Base-by-base conservation (phyloP, 352 stramenopile species). In the Globisporangium perplexum region DNA sequence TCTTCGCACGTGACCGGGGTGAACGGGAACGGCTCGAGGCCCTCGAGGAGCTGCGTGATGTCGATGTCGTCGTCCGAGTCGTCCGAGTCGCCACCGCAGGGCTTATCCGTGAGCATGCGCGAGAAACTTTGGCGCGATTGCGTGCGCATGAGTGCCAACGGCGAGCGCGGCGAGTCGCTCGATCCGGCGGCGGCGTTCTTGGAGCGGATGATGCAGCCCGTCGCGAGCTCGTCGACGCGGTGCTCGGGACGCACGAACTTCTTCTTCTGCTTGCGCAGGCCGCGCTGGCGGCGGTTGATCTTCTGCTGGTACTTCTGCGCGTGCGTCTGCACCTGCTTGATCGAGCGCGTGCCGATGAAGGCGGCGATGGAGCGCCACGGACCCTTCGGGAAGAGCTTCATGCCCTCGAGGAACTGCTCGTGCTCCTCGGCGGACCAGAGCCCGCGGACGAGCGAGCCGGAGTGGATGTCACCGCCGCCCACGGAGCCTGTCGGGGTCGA, bases 221-320 rank as follows among this genome's bases (percentile, higher is more conserved):
- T 72, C 3, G 77, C 71, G 39, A 80, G 63, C 24, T 77, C 62
- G 53, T 90, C 80, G 10, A 91, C 77, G 39, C 80, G 80, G 66
- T 91, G 80, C 64, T 91, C 80, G 2, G 74, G 71, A 10, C 77
- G 77, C 18, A 83, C 67, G 20, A 88, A 81, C 57, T 84, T 86
- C 72, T 89, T 90, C 65, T 92, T 90, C 62, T 92, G 74, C 77
- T 92, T 92, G 47, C 82, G 82, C 23, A 92, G 65, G 0, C 82
- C 82, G 43, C 82, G 78, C 57, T 83, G 71, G n/a, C 79, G 82
- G 23, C 81, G 81, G 52, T 83, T 74, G 49, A 93, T 83, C 65
- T 93, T 93, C 60, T 91, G 76, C 54, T 88, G 78, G 66, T 93
- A 93, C 66, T 93, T 93, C 49, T 93, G 83, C 42, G 83, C 83